Evolutionary conservation across 2,329 filamentous ascomycete species (phyloP), one percentile per base, ranked within the genome.

Genomic region (Aspergillus latus): DNA sequence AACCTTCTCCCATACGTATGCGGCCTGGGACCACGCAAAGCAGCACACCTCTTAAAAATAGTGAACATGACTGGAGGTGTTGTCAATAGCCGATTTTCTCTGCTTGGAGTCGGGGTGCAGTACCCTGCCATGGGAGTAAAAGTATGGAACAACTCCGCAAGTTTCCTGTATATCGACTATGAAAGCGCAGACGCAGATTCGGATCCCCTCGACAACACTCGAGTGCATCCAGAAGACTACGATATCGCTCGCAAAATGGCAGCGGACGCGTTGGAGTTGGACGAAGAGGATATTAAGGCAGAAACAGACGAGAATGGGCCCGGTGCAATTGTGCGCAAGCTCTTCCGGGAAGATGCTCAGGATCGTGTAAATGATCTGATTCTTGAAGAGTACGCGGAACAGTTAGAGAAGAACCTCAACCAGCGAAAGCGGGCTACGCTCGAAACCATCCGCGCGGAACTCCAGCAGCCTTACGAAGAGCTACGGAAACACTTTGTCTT

Each of bases 221-320:
- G 94, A 78, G 92, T 99, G 15, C 94, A 99, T 68, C 94, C 94
- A 1, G 94, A 99, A 78, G 94, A 99, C 71, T 99, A 99, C 74
- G 94, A 99, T 65, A 87, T 99, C 59, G 94, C 92, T 48, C 90
- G 93, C 65, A 99, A 99, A 77, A 97, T 99, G 88, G 94, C 94
- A 16, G 94, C 94, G 3, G 94, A 99, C 79, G 94, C 94, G 13
- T 80, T 99, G 47, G 93, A 97, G 71, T 82, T 99, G 63, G 94
- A 99, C 65, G 94, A 99, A 75, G 94, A 99, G 77, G 94, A 99
- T 67, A 91, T 99, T 71, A 95, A 96, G 74, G 91, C 89, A 1
- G 92, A 97, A 76, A 89, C 88, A 4, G 90, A 96, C 62, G 91
- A 97, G 68, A 90, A 92, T 61, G 94, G 94, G 0, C 82, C 89